Evolutionary conservation across 306 rosid species (phyloP).

Genomic region (Vicia sativa): DNA sequence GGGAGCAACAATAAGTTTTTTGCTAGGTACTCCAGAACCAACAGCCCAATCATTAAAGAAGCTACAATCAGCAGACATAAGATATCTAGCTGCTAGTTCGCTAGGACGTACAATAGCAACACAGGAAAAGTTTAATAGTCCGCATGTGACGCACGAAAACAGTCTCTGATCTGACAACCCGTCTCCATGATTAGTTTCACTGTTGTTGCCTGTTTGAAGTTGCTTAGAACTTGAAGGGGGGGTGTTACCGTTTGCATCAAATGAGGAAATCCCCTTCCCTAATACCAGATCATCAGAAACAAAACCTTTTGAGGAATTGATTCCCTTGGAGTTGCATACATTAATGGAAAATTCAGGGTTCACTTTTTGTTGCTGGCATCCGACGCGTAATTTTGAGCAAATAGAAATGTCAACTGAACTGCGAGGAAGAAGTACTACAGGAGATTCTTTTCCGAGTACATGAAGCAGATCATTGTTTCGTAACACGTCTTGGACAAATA

Average conservation of each 20-base stretch:
- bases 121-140: constrained; percentile 90
- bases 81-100: constrained; percentile 85
- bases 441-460: constrained; percentile 69
- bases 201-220: constrained; percentile 44
- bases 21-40: constrained; percentile 64
- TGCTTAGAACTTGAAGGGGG: constrained; percentile 53
- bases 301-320: constrained; percentile 56
- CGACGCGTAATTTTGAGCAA: constrained; percentile 81
- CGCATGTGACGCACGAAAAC: constrained; percentile 96
- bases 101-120: constrained; percentile 90
- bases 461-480: constrained; percentile 84
- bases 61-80: constrained; percentile 91
- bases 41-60: constrained; percentile 82
- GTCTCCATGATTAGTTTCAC: constrained; percentile 53
- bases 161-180: constrained; percentile 85
- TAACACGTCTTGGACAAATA: constrained; percentile 73
- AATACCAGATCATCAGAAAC: constrained; percentile 70
- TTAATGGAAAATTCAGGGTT: constrained; percentile 52
- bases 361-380: constrained; percentile 58
- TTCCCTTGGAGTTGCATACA: constrained; percentile 57
- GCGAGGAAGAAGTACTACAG: constrained; percentile 86
- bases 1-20: constrained; percentile 42
- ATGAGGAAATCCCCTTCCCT: constrained; percentile 52
- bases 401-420: constrained; percentile 75
- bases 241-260: constrained; percentile 44